Conservation (phyloP, 139 green algal species). For the Chlorella sorokiniana region DNA sequence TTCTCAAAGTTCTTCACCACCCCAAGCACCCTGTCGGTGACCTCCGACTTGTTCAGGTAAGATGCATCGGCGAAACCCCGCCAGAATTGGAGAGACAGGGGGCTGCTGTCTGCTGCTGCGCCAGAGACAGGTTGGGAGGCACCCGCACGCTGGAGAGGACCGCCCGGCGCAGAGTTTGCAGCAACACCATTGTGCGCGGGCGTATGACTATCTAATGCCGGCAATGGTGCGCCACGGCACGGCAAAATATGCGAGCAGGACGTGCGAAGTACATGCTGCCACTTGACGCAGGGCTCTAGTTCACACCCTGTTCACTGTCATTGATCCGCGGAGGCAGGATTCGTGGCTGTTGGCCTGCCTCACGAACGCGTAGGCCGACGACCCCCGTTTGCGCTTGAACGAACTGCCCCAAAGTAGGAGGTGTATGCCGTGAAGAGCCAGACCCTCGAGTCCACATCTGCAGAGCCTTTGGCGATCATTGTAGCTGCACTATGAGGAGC, state of each 20-base stretch:
- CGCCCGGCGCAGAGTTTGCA: not conserved
- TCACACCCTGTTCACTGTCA: too few species aligned
- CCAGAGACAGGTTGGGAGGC: not conserved
- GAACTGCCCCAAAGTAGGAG: too few species aligned
- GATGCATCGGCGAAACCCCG: conserved; percentile 55
- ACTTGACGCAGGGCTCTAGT: not conserved
- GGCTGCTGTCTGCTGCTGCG: conserved; percentile 27
- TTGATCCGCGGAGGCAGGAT: too few species aligned
- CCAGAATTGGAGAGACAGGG: conserved; percentile 25
- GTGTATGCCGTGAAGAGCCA: not conserved
- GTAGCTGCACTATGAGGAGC: not conserved
- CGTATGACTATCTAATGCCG: not conserved
- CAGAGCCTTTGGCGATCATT: not conserved
- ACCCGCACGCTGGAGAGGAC: conserved; percentile 44
- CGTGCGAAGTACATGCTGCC: not conserved
- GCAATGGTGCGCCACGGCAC: not conserved
- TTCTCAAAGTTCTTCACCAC: conserved; percentile 99
- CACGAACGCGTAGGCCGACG: too few species aligned
- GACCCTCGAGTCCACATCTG: not conserved
- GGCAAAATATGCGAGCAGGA: not conserved
- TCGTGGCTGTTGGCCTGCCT: too few species aligned
- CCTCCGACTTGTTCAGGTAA: conserved; percentile 92
- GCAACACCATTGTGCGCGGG: not conserved
- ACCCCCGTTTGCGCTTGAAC: not conserved
- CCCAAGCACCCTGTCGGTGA: conserved; percentile 90